phyloP scores from a whole-genome alignment of 2,329 filamentous ascomycete genomes.

The Aspergillus ustus region DNA sequence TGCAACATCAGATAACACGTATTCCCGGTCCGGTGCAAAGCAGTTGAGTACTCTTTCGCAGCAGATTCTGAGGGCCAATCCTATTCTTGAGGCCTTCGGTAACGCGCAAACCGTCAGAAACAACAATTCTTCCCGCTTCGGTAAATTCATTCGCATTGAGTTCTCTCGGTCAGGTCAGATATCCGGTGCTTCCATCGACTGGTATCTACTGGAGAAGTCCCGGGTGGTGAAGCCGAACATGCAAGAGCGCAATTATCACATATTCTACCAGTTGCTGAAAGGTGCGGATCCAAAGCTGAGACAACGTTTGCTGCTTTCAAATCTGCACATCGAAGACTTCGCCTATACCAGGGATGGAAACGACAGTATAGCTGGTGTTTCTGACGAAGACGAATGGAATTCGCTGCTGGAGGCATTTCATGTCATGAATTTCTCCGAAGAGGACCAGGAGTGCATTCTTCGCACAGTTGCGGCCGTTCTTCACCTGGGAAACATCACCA shows the following conservation, averaged over 20 bases:
- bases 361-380: conserved; percentile 87
- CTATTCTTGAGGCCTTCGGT: conserved; percentile 95
- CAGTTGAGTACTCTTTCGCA: conserved; percentile 87
- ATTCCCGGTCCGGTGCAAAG: conserved; percentile 62
- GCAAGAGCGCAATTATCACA: conserved; percentile 92
- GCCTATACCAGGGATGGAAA: conserved; percentile 90
- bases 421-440: conserved; percentile 88
- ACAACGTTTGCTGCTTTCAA: conserved; percentile 74
- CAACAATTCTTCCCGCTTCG: conserved; percentile 97
- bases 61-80: conserved; percentile 94
- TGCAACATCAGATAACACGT: conserved; percentile 77
- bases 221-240: conserved; percentile 86
- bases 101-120: conserved; percentile 98
- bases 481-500: conserved; percentile 88
- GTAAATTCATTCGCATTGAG: conserved; percentile 98
- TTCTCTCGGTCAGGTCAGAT: conserved; percentile 89
- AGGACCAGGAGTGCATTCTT: conserved; percentile 82
- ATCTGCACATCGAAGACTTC: conserved; percentile 81
- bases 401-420: conserved; percentile 87
- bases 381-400: conserved; percentile 89
- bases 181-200: conserved; percentile 94
- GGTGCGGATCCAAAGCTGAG: conserved; percentile 77
- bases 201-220: conserved; percentile 98
- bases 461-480: conserved; percentile 88
- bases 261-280: conserved; percentile 94